A percentile compares a stretch with the other conserved stretches of the same genome.
These are phyloP conservation scores for Rhynchosporium secalis DNA, from an alignment of 2,329 filamentous ascomycete species.

Conservation along the genomic window DNA sequence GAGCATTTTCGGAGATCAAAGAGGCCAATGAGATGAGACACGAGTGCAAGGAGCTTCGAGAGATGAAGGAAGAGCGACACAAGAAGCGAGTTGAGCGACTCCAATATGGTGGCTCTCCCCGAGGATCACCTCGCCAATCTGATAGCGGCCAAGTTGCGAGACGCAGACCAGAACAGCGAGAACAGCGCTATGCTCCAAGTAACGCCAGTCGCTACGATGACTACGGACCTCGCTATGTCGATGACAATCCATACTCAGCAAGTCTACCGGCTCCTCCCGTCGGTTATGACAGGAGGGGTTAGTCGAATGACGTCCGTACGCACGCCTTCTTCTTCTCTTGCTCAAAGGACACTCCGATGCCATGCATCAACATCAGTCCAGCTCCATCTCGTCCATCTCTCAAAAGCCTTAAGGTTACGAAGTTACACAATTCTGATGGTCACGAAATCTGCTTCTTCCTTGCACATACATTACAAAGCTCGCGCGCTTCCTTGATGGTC, in stretches of 20 bases:
- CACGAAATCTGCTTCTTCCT: conserved; percentile 1
- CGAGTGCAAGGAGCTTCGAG: conserved; percentile 54
- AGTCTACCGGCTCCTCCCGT: conserved; percentile 39
- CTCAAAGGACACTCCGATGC: neutral
- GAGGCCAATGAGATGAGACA: conserved; percentile 63
- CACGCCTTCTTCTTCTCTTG: conserved; percentile 14
- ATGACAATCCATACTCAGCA: conserved; percentile 48
- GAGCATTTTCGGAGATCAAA: conserved; percentile 64
- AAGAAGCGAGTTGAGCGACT: conserved; percentile 48
- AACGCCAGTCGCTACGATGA: conserved; percentile 37
- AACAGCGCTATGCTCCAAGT: conserved; percentile 20
- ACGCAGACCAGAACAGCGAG: conserved; percentile 20
- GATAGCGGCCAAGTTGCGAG: conserved; percentile 39
- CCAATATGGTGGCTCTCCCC: conserved; percentile 35
- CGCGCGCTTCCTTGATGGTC: conserved; percentile 10
- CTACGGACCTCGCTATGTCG: conserved; percentile 44
- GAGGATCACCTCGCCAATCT: conserved; percentile 30
- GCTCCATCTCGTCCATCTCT: conserved; percentile 6
- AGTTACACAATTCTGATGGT: conserved; percentile 10
- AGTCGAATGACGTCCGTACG: conserved; percentile 10
- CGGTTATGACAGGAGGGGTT: conserved; percentile 30
- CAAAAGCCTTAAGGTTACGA: conserved; percentile 5
- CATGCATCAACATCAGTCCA: neutral
- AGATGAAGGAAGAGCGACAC: conserved; percentile 47
- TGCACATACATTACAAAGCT: conserved; percentile 8